A percentile compares a stretch with the other conserved stretches of the same genome.
Conservation (phyloP, 2,329 filamentous ascomycete genomes). For the Sclerotinia sclerotiorum region DNA sequence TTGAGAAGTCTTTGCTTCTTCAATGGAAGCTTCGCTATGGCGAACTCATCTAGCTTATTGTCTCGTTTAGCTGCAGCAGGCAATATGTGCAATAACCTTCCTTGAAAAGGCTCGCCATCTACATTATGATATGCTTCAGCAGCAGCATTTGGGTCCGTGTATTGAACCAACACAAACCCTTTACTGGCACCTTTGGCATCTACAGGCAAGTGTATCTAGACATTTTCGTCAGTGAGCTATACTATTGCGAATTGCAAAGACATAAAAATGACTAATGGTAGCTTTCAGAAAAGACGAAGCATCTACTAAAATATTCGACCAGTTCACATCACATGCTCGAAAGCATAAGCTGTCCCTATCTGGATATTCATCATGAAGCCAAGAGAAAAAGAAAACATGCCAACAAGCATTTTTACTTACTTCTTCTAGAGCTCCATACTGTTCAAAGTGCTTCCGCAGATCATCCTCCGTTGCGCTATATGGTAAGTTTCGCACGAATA, state of each 20-base stretch:
- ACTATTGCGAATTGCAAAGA: constrained; percentile 23
- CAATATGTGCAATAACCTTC: constrained; percentile 85
- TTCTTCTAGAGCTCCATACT: constrained; percentile 79
- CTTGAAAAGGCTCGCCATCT: constrained; percentile 88
- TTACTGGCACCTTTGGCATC: constrained; percentile 74
- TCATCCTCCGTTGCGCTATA: constrained; percentile 79
- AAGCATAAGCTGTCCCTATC: constrained; percentile 99
- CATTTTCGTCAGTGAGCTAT: constrained; percentile 42
- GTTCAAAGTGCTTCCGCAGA: constrained; percentile 67
- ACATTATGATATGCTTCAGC: constrained; percentile 74
- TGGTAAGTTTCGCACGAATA: constrained; percentile 87
- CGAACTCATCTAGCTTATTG: constrained; percentile 80
- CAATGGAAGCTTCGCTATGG: constrained; percentile 84
- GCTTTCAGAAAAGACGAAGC: constrained; percentile 77
- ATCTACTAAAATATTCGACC: constrained; percentile 99
- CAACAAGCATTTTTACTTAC: constrained; percentile 56
- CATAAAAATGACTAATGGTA: constrained; percentile 34
- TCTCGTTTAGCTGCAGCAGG: constrained; percentile 81
- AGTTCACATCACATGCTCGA: constrained; percentile 84
- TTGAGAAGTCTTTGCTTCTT: constrained; percentile 93
- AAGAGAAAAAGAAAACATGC: constrained; percentile 28
- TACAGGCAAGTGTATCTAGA: constrained; percentile 81
- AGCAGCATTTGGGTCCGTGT: constrained; percentile 68
- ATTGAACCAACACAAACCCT: constrained; percentile 88
- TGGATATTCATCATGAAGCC: constrained; percentile 86